Percentiles rank a stretch among this genome's conserved stretches.
Conservation (phyloP, 2,329 filamentous ascomycete species). For the Zymoseptoria passerinii region DNA sequence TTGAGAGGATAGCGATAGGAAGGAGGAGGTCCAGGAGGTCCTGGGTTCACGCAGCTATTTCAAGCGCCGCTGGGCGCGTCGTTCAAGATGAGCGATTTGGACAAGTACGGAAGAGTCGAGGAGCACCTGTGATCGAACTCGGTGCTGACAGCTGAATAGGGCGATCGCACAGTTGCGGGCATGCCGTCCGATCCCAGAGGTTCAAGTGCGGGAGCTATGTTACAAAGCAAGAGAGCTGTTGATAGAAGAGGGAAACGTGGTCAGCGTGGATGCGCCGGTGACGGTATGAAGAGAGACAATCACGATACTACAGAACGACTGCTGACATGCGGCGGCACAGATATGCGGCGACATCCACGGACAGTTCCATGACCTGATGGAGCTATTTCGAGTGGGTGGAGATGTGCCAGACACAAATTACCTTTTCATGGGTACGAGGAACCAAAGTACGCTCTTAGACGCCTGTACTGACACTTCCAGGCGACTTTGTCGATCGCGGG, state of each 20-base stretch:
- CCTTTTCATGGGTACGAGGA: slow-evolving; percentile 70
- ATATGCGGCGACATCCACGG: slow-evolving; percentile 98
- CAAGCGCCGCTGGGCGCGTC: slow-evolving; percentile 15
- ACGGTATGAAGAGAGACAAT: slow-evolving; percentile 51
- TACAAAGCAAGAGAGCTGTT: slow-evolving; percentile 93
- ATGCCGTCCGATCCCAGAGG: slow-evolving; percentile 91
- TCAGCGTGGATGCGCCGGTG: slow-evolving; percentile 87
- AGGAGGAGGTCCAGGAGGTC: no score
- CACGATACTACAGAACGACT: background rate
- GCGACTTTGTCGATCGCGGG: slow-evolving; percentile 94
- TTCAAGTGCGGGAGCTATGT: slow-evolving; percentile 90
- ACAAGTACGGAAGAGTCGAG: slow-evolving; percentile 54
- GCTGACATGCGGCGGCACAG: slow-evolving; percentile 31
- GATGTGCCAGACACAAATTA: slow-evolving; percentile 98
- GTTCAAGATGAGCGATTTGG: slow-evolving; percentile 74
- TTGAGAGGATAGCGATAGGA: background rate
- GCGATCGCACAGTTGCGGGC: slow-evolving; percentile 92
- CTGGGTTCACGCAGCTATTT: background rate
- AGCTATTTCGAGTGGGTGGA: slow-evolving; percentile 97
- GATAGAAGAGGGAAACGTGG: slow-evolving; percentile 96
- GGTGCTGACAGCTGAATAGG: slow-evolving; percentile 42
- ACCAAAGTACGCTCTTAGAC: background rate
- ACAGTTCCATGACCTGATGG: slow-evolving; percentile 97
- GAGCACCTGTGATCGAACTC: background rate
- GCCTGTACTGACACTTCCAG: slow-evolving; percentile 34